Base-by-base conservation (phyloP, 345 rosid species). In the Brassica rapa region DNA sequence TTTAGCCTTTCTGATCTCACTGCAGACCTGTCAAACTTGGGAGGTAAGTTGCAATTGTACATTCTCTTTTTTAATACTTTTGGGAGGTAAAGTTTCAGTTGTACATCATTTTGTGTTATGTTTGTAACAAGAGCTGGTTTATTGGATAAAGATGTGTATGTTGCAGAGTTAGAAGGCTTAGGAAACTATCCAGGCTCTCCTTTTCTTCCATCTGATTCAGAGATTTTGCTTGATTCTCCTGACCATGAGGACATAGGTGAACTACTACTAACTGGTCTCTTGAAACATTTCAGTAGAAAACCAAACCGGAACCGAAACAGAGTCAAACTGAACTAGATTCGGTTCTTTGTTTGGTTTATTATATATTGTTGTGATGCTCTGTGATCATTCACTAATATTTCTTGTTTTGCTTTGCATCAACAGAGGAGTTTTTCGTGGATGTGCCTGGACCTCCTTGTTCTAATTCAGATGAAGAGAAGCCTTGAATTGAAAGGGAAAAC, bases 121-220 rank as follows among this genome's bases (percentile, higher is more conserved):
- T 56, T 1, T 57, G 21, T 57, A 10, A 14, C 53, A 71, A 0
- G 59, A 77, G 49, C 76, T 77, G 76, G 43, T 71, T 37, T 65
- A 6, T 29, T n/a, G 23, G 72, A 72, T 78, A 65, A 78, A 78
- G 78, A 79, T 12, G 11, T 74, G 70, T 68, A 43, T 65, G 29
- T 79, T 84, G 81, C 93, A 95, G 99, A 93, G 87, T 85, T 95
- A 78, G 99, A 97, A 68, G 90, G 92, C 71, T 84, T 95, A 11
- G 98, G 86, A 80, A 95, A 93, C 86, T 91, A 95, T 83, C 88
- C 97, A 16, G 91, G 96, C 82, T 95, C 98, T n/a, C 99, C 98
- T 2, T 95, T 90, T 85, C 97, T 91, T 78, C 93, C 89, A 19
- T 93, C 98, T 29, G 98, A 91, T 86, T 91, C 99, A 14, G 99